These are phyloP conservation scores for Rehmannia glutinosa DNA, from an alignment of 257 asterid genomes.

Conservation along the genomic window DNA sequence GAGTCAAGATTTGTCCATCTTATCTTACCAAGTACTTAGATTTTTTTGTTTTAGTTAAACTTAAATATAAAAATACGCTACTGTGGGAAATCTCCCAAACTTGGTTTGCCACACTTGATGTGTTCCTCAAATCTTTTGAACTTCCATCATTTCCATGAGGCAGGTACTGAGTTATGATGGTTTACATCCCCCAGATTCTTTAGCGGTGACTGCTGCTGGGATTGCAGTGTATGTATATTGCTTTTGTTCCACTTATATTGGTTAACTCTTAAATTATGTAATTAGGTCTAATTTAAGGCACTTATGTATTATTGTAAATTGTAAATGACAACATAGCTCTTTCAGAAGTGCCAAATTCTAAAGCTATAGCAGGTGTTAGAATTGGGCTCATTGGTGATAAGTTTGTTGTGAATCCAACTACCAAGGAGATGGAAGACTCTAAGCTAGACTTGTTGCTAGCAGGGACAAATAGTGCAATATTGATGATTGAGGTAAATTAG, in stretches of 20 bases:
- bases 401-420: constrained; percentile 87
- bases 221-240: constrained; percentile 72
- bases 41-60: not conserved
- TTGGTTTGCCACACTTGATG: constrained; percentile 9
- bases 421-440: constrained; percentile 81
- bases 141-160: constrained; percentile 20
- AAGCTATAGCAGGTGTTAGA: constrained; percentile 86
- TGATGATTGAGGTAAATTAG: constrained; percentile 93
- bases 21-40: not conserved
- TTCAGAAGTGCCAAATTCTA: constrained; percentile 83
- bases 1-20: not conserved
- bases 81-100: not conserved
- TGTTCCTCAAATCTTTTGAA: constrained; percentile 12
- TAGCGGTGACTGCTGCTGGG: constrained; percentile 98
- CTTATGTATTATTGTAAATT: constrained; percentile 9
- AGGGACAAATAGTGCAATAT: constrained; percentile 82
- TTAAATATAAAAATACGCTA: not conserved
- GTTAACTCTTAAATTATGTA: constrained; percentile 11
- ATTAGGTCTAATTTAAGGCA: constrained; percentile 4
- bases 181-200: constrained; percentile 89
- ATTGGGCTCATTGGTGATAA: constrained; percentile 77
- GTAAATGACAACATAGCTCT: constrained; percentile 53
- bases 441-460: constrained; percentile 86
- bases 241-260: constrained; percentile 13
- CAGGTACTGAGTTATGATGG: constrained; percentile 99